These are phyloP conservation scores for Lepidium africanum DNA, from an alignment of 345 rosid species.

Conservation along the genomic window DNA sequence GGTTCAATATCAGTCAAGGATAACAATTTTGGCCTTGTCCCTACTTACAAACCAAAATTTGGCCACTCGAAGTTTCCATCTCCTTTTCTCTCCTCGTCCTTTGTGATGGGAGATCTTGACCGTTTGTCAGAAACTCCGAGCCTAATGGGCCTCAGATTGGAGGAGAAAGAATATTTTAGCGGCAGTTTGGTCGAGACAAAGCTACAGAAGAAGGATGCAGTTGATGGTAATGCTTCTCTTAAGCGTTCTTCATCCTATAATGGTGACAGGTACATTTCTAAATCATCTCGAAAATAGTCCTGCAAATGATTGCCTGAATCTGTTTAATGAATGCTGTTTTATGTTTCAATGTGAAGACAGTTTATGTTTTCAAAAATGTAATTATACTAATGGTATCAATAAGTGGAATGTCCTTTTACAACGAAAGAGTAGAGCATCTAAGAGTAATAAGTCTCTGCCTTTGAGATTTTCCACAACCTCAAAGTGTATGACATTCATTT, in stretches of 20 bases:
- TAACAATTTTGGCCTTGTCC: conserved; percentile 75
- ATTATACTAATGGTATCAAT: not conserved
- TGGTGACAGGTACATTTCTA: conserved; percentile 67
- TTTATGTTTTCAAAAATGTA: not conserved
- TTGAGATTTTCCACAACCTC: not conserved
- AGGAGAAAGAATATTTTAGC: conserved; percentile 89
- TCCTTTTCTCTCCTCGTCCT: conserved; percentile 61
- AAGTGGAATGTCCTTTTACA: not conserved
- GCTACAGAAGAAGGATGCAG: conserved; percentile 40
- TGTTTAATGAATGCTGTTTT: not conserved
- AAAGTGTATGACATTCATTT: not conserved
- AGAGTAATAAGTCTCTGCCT: not conserved
- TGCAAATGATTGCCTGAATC: not conserved
- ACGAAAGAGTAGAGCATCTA: not conserved
- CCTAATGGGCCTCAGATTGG: conserved; percentile 56
- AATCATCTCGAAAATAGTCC: not conserved
- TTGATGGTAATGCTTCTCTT: conserved; percentile 38
- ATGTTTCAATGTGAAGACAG: not conserved
- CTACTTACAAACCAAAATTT: conserved; percentile 68
- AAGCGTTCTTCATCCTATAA: conserved; percentile 95
- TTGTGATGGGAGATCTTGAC: conserved; percentile 77
- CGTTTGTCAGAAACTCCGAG: conserved; percentile 77
- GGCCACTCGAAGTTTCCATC: conserved; percentile 61
- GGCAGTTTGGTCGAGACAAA: conserved; percentile 86
- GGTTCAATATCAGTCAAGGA: conserved; percentile 96